These are phyloP conservation scores for Termitomyces sp. DNA, from an alignment of 768 basidiomycete species.

Conservation along the genomic window DNA sequence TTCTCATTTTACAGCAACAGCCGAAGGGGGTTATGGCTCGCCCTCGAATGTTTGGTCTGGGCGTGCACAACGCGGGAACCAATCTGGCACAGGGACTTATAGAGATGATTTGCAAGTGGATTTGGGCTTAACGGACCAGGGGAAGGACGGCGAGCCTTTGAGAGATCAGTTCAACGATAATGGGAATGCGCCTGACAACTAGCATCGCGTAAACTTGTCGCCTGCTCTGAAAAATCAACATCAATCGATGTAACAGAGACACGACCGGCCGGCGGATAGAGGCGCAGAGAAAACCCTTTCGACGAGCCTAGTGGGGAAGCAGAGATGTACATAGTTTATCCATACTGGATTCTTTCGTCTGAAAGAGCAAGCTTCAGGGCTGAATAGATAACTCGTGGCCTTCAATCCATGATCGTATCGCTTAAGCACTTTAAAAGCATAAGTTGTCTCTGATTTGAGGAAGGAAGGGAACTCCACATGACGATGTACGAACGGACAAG, in stretches of 20 bases:
- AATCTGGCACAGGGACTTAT: slow-evolving; percentile 7
- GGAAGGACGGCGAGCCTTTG: slow-evolving; percentile 15
- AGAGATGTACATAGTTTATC: neutral
- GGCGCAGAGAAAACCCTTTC: neutral
- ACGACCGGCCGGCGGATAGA: too few species aligned
- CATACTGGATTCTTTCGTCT: neutral
- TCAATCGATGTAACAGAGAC: neutral
- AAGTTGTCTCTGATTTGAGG: too few species aligned
- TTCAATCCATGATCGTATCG: neutral
- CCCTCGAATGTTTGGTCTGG: slow-evolving; percentile 21
- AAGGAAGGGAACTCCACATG: neutral
- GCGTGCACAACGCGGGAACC: slow-evolving; percentile 20
- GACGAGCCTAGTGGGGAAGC: neutral
- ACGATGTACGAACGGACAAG: neutral
- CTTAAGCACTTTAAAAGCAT: neutral
- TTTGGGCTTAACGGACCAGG: slow-evolving; percentile 16
- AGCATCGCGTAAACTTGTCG: neutral
- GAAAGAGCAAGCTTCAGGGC: neutral
- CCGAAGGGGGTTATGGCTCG: slow-evolving; percentile 22
- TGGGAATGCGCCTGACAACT: neutral
- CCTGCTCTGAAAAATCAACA: neutral
- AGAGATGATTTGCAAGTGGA: neutral
- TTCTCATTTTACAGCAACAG: slow-evolving; percentile 13
- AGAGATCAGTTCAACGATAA: slow-evolving; percentile 15
- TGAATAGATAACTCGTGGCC: neutral